A percentile compares a stretch with the other conserved stretches of the same genome.
Conservation (phyloP, 768 basidiomycete species). For the Guyanaporus albipodus region DNA sequence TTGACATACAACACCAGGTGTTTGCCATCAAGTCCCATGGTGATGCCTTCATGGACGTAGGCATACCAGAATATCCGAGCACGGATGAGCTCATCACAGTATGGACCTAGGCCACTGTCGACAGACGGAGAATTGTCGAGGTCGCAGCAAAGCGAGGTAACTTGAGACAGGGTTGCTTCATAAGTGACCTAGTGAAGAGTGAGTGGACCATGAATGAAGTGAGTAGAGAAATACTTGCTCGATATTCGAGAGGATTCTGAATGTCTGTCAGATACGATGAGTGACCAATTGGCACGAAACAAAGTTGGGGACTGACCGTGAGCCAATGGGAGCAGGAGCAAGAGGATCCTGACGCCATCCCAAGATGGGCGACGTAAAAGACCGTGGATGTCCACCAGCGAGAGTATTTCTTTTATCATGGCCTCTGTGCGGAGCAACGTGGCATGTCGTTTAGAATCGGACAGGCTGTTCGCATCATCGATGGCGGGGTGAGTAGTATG, state of each 20-base stretch:
- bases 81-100: constrained; percentile 59
- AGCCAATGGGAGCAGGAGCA: constrained; percentile 78
- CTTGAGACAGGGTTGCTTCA: constrained; percentile 79
- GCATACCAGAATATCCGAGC: constrained; percentile 89
- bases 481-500: constrained; percentile 6
- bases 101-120: constrained; percentile 47
- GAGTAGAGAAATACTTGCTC: constrained; percentile 7
- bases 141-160: constrained; percentile 70
- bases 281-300: neutral
- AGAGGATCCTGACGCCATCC: constrained; percentile 79
- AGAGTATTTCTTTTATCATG: constrained; percentile 74
- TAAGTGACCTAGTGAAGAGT: constrained; percentile 54
- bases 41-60: constrained; percentile 79
- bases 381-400: constrained; percentile 75
- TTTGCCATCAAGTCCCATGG: constrained; percentile 79
- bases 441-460: constrained; percentile 36
- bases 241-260: constrained; percentile 26
- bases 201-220: neutral
- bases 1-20: constrained; percentile 69
- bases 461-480: constrained; percentile 28
- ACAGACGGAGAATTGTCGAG: constrained; percentile 43
- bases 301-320: constrained; percentile 55
- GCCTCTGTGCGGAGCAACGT: constrained; percentile 56
- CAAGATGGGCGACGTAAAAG: constrained; percentile 78
- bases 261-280: constrained; percentile 20